Conservation (phyloP, 2,329 filamentous ascomycete species). For the Chrysosporium queenslandicum region DNA sequence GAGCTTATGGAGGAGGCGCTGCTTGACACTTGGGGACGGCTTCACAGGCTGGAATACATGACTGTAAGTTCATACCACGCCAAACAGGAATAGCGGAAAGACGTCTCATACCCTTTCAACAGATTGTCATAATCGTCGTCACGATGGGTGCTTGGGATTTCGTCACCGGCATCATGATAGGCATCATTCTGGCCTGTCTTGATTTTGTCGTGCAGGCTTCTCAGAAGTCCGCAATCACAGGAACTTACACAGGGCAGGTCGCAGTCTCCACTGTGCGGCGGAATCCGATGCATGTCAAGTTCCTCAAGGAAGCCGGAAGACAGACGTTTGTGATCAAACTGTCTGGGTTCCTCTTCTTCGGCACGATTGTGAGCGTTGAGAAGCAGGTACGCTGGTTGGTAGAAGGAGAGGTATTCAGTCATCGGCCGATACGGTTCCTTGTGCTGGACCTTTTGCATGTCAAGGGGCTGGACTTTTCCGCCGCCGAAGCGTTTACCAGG, state of each 20-base stretch:
- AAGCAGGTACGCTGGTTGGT: constrained; percentile 73
- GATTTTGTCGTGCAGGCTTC: constrained; percentile 89
- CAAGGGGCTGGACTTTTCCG: constrained; percentile 88
- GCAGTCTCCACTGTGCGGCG: constrained; percentile 86
- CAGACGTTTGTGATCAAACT: constrained; percentile 90
- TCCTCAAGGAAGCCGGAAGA: constrained; percentile 70
- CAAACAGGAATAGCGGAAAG: constrained; percentile 5
- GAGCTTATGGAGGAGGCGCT: constrained; percentile 83
- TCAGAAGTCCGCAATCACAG: constrained; percentile 75
- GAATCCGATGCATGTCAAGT: constrained; percentile 79
- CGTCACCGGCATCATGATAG: constrained; percentile 83
- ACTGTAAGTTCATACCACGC: constrained; percentile 48
- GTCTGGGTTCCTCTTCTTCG: constrained; percentile 93
- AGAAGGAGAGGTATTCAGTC: constrained; percentile 67
- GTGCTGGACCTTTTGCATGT: constrained; percentile 84
- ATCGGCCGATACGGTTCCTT: constrained; percentile 75
- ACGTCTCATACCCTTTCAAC: neutral
- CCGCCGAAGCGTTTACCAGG: constrained; percentile 86
- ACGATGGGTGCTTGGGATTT: constrained; percentile 98
- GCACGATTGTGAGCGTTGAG: constrained; percentile 92
- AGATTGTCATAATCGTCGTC: constrained; percentile 76
- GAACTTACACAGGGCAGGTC: constrained; percentile 79
- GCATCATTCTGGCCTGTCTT: constrained; percentile 82
- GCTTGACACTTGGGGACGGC: constrained; percentile 76
- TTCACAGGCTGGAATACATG: constrained; percentile 77